Evolutionary conservation across 495 filamentous ascomycete genomes (phyloP), one percentile per base, ranked within the genome.

Genomic region (Penicillium chermesinum): DNA sequence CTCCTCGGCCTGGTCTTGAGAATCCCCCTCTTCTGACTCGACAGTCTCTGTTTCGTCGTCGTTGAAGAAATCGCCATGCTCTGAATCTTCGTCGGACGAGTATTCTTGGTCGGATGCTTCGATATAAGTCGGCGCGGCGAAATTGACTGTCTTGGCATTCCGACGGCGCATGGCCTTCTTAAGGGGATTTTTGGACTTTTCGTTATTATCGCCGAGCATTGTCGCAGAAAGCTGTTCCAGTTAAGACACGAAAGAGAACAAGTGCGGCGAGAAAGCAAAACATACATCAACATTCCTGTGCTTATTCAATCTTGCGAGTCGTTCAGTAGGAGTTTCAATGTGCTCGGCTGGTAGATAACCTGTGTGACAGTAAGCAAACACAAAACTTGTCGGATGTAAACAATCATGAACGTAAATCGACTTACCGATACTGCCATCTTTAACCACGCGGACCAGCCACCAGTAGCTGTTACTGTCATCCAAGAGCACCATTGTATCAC

Each of bases 391-490:
- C n/a, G n/a, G n/a, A n/a, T n/a, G n/a, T n/a, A n/a, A 25, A 17
- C 22, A n/a, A 5, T 14, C 17, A 35, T n/a, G 37, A 32, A 41
- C 46, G 38, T 12, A 21, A 21, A 39, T 2, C 8, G 36, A 52
- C 83, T 30, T 73, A 96, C 91, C 93, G 66, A 98, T 97, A 60
- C 89, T 96, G 60, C 84, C 89, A 66, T 97, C 94, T 67, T 96
- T 96, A 10, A 96, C 90, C 15, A 99, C 88, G 43, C 91, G 79
- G 12, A 99, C 93, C 33, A 99, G 80, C 93, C 93, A 99, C 93
- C 93, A 99, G 64, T 99, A 99, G 65, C 90, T 96, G 72, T 99
- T 99, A 64, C 89, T 96, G 58, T 99, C 93, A 63, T 97, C 93
- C n/a, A 99, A 79, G 34, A 99, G 81, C n/a, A 96, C 90, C 93